A percentile compares a stretch with the other conserved stretches of the same genome.
These are phyloP conservation scores for Hypoxylon sp. DNA, from an alignment of 2,329 filamentous ascomycete species.

Conservation along the genomic window DNA sequence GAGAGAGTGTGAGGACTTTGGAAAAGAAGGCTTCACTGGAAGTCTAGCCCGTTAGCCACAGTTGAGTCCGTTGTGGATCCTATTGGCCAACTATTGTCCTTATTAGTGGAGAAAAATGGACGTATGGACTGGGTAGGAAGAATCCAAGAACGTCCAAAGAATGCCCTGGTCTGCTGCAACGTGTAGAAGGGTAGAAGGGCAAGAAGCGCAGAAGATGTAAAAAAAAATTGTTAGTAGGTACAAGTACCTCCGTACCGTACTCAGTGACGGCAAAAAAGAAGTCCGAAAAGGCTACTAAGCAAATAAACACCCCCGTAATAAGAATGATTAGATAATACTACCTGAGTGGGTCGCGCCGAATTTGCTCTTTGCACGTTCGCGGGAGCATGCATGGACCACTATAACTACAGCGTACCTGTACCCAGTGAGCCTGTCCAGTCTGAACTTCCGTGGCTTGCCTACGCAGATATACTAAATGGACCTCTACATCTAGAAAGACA, in stretches of 20 bases:
- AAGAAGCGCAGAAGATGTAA: neutral
- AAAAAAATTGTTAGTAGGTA: conserved; percentile 32
- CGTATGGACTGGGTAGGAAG: conserved; percentile 29
- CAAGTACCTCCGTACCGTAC: neutral
- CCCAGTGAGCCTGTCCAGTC: too few species aligned
- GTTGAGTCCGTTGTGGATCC: conserved; percentile 48
- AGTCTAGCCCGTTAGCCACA: conserved; percentile 55
- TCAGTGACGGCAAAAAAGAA: conserved; percentile 19
- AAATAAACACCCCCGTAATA: neutral
- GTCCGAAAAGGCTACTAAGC: conserved; percentile 23
- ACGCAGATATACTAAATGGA: too few species aligned
- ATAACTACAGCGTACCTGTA: conserved; percentile 8
- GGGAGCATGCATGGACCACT: conserved; percentile 5
- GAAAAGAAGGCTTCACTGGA: conserved; percentile 58
- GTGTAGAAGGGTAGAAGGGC: conserved; percentile 10
- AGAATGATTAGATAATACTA: conserved; percentile 30
- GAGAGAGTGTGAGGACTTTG: conserved; percentile 48
- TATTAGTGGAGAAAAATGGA: conserved; percentile 34
- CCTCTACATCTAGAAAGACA: too few species aligned
- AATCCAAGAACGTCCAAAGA: conserved; percentile 21
- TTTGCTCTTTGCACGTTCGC: conserved; percentile 9
- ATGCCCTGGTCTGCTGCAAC: conserved; percentile 24
- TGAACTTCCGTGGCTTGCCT: too few species aligned
- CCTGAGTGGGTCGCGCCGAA: conserved; percentile 14
- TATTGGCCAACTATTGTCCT: conserved; percentile 43